phyloP scores from a whole-genome alignment of 1,284 basidiomycete genomes.

The Tylopilus orsonianus region DNA sequence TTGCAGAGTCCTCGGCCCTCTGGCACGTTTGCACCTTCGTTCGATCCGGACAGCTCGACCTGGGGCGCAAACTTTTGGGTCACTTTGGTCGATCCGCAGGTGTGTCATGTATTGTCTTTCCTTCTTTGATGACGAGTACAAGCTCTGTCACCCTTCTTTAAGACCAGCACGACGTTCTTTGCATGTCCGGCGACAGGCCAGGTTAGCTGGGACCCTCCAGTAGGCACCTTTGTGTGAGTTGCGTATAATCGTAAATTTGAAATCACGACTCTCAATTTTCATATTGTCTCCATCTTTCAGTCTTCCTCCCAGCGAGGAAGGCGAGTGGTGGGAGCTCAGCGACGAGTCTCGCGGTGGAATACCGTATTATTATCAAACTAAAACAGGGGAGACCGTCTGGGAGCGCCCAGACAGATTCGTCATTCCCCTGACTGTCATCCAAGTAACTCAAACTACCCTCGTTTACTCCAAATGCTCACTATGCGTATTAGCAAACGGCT shows the following conservation, averaged over 20 bases:
- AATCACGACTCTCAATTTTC: slow-evolving; percentile 12
- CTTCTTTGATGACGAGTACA: slow-evolving; percentile 10
- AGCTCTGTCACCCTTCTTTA: slow-evolving; percentile 12
- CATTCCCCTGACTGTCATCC: slow-evolving; percentile 86
- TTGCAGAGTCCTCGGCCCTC: slow-evolving; percentile 33
- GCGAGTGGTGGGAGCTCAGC: slow-evolving; percentile 94
- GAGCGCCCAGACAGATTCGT: slow-evolving; percentile 83
- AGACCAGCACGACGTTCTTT: slow-evolving; percentile 85
- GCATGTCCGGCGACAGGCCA: slow-evolving; percentile 91
- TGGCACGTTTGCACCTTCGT: slow-evolving; percentile 16
- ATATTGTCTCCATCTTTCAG: slow-evolving; percentile 38
- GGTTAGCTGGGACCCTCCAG: slow-evolving; percentile 89
- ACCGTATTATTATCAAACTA: slow-evolving; percentile 92
- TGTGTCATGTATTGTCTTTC: slow-evolving; percentile 34
- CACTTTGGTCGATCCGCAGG: slow-evolving; percentile 79
- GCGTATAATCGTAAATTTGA: slow-evolving; percentile 12
- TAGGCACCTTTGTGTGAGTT: slow-evolving; percentile 86
- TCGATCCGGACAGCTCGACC: slow-evolving; percentile 33
- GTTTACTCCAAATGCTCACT: slow-evolving; percentile 12
- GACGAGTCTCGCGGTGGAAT: slow-evolving; percentile 78
- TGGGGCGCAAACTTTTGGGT: slow-evolving; percentile 89
- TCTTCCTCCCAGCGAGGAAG: slow-evolving; percentile 79
- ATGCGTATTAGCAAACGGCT: slow-evolving; percentile 61
- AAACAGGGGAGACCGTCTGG: slow-evolving; percentile 87
- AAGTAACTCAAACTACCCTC: slow-evolving; percentile 43